Base-by-base conservation (phyloP, 192 early-diverging fungal genomes). In the Haplosporangium gracile region DNA sequence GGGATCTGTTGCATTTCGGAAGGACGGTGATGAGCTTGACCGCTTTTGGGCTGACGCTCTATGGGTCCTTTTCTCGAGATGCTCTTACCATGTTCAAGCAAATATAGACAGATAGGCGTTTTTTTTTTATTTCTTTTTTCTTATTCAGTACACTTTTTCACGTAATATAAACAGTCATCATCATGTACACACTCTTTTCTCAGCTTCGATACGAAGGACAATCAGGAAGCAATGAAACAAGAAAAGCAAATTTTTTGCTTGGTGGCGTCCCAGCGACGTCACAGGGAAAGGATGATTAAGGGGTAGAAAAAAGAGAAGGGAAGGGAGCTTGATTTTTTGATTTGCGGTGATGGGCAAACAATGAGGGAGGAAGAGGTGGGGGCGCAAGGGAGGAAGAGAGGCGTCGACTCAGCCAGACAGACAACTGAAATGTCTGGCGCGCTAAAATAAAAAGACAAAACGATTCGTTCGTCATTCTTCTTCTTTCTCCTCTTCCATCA, bases 1-100 rank as follows among this genome's bases (percentile, higher is more conserved):
- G 82, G 82, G 82, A 83, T 75, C n/a, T 75, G 20, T 34, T 83
- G 18, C 82, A 83, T 20, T 78, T 79, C 32, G 82, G 60, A 20
- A 43, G 82, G 45, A 83, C 82, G 0, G 49, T 79, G 1, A 18
- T 75, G 26, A 68, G 77, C 29, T 9, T 47, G 4, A 51, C 40
- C 1, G 76, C 82, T 5, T 79, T 83, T 8, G 76, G 55, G 0
- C 16, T 83, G 72, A 53, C 72, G 5, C 77, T 83, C 5, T 83
- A 83, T 42, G 82, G 77, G 0, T 26, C 60, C 4, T 77, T 71
- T 43, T 79, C 72, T 0, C 16, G 26, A 11, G 51, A 74, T 32
- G 40, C 72, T 24, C 18, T 78, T 34, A 53, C 32, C 4, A 79
- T 42, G 72, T 72, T 36, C 26, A 72, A 75, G 11, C 53, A 74